Percentiles rank a stretch among this genome's conserved stretches.
These are phyloP conservation scores for Syncephalastrum racemosum DNA, from an alignment of 371 early-diverging fungal species.

Conservation along the genomic window DNA sequence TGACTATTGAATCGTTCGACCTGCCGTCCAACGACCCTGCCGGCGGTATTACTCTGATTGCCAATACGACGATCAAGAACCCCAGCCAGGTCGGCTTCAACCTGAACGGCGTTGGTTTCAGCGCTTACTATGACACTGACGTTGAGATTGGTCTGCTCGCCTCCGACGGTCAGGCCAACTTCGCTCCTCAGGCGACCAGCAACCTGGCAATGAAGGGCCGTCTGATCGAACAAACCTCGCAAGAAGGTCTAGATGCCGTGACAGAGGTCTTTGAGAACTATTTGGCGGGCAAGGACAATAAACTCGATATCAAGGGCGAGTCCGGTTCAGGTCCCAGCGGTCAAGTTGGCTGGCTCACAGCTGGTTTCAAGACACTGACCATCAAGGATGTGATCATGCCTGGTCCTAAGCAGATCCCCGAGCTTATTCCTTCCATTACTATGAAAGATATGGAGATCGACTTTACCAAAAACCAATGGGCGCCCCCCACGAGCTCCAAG, in stretches of 20 bases:
- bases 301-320: constrained; percentile 46
- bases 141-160: constrained; percentile 32
- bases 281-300: constrained; percentile 38
- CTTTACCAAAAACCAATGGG: constrained; percentile 50
- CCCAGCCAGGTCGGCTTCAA: constrained; percentile 54
- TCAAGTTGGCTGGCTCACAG: constrained; percentile 53
- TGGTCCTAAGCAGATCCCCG: constrained; percentile 33
- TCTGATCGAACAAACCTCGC: constrained; percentile 41
- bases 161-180: constrained; percentile 20
- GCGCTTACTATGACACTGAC: constrained; percentile 17
- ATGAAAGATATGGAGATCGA: constrained; percentile 52
- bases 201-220: constrained; percentile 44
- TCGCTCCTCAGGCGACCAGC: constrained; percentile 26
- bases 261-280: constrained; percentile 52
- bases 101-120: constrained; percentile 26
- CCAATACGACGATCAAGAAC: constrained; percentile 44
- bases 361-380: constrained; percentile 51
- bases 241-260: constrained; percentile 42
- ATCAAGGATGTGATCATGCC: constrained; percentile 53
- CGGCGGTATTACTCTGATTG: constrained; percentile 49
- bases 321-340: constrained; percentile 53
- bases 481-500: constrained; percentile 46
- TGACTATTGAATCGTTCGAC: constrained; percentile 48
- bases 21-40: constrained; percentile 49
- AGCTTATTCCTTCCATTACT: constrained; percentile 45